Evolutionary conservation across 352 stramenopile genomes (phyloP), one percentile per base, ranked within the genome.

Genomic region (Phytophthora pluvialis): DNA sequence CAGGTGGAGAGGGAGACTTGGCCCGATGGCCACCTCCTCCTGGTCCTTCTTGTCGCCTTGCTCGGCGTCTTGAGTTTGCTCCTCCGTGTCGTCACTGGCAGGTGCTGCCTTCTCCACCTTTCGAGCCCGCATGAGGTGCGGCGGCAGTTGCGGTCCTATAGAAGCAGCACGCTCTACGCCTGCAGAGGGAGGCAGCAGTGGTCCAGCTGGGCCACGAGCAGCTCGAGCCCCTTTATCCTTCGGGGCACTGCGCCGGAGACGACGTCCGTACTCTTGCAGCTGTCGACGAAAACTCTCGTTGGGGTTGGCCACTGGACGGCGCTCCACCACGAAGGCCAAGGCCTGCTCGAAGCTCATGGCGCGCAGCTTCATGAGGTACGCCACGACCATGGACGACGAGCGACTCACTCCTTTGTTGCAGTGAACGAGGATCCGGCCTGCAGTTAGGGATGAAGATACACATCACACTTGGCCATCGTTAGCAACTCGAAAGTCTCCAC

Each of bases 331-430:
- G 31, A 90, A 80, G 16, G 49, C 43, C 25, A 96, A 63, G 9
- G 90, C 89, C 26, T 94, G 82, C 8, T 79, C 69, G 28, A 88
- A 88, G 45, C 62, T 79, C 65, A 97, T 83, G 15, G 61, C 70
- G 12, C 83, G 63, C n/a, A 74, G 68, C 54, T 95, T 93, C 81
- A 98, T 97, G 25, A 98, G 70, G 79, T 98, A 98, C 12, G 84
- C 92, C 40, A 95, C 65, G 31, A 98, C 88, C 64, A 98, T 86
- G 26, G 90, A 95, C 50, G 86, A 81, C 28, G 90, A 97, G 48
- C 92, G 83, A 65, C 88, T 97, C 52, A 97, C 84, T 52, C 92
- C 92, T 72, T 96, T 95, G 72, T 93, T 94, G 72, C 92, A 98
- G 67, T 98, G 92, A 52, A 98, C 90, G 31, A 98, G 78, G 36